phyloP scores from a whole-genome alignment of 164 flowering plant species.

The Saururus chinensis region DNA sequence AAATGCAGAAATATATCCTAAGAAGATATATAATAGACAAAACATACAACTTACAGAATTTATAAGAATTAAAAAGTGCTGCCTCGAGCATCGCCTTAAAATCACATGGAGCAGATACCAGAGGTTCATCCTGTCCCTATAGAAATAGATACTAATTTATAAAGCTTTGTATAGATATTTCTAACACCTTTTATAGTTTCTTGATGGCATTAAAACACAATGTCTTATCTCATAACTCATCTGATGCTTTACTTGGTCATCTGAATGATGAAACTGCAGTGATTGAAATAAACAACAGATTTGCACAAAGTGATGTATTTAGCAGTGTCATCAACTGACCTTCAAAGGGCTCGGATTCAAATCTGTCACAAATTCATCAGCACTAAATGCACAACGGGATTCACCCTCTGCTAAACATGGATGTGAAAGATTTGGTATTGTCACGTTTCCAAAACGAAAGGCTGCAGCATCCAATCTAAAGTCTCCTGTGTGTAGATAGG shows the following conservation, averaged over 20 bases:
- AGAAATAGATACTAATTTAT: neutral
- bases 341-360: constrained; percentile 10
- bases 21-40: too few relatives aligned
- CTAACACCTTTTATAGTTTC: neutral
- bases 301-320: neutral
- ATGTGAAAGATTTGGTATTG: constrained; percentile 1
- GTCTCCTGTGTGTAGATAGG: constrained; percentile 12
- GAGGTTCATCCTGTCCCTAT: constrained; percentile 17
- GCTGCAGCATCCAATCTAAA: constrained; percentile 6
- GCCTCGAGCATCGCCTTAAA: constrained; percentile 31
- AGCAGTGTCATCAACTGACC: constrained; percentile 13
- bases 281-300: neutral
- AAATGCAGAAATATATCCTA: too few relatives aligned
- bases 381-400: constrained; percentile 4
- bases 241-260: too few relatives aligned
- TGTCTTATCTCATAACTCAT: neutral
- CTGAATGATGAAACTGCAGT: too few relatives aligned
- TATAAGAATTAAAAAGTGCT: constrained; percentile 24
- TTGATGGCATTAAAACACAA: neutral
- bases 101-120: constrained; percentile 25
- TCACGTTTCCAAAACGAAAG: constrained; percentile 8
- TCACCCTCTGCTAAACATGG: constrained; percentile 1
- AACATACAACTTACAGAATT: constrained; percentile 21
- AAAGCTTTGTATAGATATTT: neutral
- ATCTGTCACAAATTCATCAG: constrained; percentile 9